Evolutionary conservation across 2,329 filamentous ascomycete genomes (phyloP).

Genomic region (Aspergillus ustus): DNA sequence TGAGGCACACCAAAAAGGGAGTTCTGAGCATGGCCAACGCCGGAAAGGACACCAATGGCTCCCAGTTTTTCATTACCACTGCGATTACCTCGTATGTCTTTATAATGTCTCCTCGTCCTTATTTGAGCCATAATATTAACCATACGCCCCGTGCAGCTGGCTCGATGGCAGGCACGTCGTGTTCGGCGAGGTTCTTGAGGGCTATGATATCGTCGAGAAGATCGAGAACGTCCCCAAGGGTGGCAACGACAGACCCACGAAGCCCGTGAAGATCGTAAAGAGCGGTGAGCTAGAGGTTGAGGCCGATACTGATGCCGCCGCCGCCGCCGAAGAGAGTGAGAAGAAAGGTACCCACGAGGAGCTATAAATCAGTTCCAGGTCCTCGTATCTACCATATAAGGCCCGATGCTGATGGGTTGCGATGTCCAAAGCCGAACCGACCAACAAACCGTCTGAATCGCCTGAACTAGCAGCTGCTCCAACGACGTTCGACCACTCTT

Average conservation of each 20-base stretch:
- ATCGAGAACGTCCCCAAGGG: conserved; percentile 67
- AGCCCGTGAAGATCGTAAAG: conserved; percentile 68
- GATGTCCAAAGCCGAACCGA: conserved; percentile 26
- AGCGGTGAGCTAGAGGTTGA: conserved; percentile 63
- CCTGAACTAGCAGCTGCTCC: conserved; percentile 15
- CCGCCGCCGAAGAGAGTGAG: conserved; percentile 22
- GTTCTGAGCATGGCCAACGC: conserved; percentile 69
- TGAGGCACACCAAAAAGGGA: conserved; percentile 69
- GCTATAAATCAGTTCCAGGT: conserved; percentile 55
- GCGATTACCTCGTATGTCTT: conserved; percentile 55
- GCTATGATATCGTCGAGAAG: conserved; percentile 61
- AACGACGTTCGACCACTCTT: conserved; percentile 16
- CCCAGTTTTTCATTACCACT: conserved; percentile 71
- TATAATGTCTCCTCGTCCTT: background rate
- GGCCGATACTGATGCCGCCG: conserved; percentile 23
- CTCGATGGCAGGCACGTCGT: conserved; percentile 69
- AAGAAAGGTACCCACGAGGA: conserved; percentile 69
- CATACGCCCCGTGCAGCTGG: conserved; percentile 48
- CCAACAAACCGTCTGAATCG: conserved; percentile 17
- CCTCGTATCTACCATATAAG: conserved; percentile 31
- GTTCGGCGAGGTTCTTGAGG: conserved; percentile 71
- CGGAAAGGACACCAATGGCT: conserved; percentile 68
- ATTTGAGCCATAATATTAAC: too few species aligned
- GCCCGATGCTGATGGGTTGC: conserved; percentile 40
- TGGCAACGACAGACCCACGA: conserved; percentile 59